A percentile compares a stretch with the other conserved stretches of the same genome.
These are phyloP conservation scores for Camellia oleifera DNA, from an alignment of 179 eudicot genomes.

Conservation along the genomic window DNA sequence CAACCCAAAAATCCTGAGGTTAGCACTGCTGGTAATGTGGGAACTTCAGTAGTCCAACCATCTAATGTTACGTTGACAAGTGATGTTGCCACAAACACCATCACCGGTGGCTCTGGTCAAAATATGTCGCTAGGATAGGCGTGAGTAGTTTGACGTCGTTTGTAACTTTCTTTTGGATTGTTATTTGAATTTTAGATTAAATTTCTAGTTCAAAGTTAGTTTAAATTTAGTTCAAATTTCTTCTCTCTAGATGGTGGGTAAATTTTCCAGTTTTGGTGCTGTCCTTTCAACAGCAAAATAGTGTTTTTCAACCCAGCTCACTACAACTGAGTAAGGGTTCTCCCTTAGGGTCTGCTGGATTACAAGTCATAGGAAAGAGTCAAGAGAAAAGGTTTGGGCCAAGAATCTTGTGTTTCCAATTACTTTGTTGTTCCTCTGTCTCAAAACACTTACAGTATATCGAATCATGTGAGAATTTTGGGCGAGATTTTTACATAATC, in stretches of 20 bases:
- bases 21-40: neutral
- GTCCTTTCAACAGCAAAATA: too few species aligned
- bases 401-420: too few species aligned
- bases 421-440: too few species aligned
- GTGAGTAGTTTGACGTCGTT: neutral
- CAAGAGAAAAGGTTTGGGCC: neutral
- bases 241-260: neutral
- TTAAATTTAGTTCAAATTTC: neutral
- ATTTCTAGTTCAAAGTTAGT: neutral
- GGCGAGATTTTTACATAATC: too few species aligned
- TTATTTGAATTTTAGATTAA: neutral
- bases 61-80: conserved; percentile 2
- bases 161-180: neutral
- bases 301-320: too few species aligned
- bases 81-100: neutral
- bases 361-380: neutral
- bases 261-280: neutral
- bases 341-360: neutral
- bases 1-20: conserved; percentile 1
- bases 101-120: neutral
- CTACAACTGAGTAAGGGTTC: too few species aligned
- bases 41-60: conserved; percentile 13
- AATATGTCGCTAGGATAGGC: neutral
- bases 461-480: too few species aligned
- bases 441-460: too few species aligned